A percentile compares a stretch with the other conserved stretches of the same genome.
These are phyloP conservation scores for Gossypium armourianum DNA, from an alignment of 441 rosid species.

Conservation along the genomic window DNA sequence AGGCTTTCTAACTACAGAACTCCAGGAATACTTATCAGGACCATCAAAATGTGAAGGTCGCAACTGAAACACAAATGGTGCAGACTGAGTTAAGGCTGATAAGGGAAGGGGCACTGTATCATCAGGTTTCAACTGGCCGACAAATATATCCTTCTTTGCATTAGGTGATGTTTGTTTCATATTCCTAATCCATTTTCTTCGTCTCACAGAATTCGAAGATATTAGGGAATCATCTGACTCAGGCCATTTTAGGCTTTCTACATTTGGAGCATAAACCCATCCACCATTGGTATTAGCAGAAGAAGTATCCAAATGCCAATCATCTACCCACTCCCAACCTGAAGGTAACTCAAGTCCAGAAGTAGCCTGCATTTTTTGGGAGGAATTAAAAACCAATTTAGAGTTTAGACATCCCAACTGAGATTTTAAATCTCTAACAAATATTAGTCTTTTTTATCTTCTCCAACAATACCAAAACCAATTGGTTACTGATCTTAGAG, in stretches of 20 bases:
- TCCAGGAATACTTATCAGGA: conserved; percentile 69
- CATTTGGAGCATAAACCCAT: conserved; percentile 60
- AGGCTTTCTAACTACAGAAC: conserved; percentile 50
- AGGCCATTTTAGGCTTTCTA: conserved; percentile 51
- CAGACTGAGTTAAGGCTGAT: conserved; percentile 50
- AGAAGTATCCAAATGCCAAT: conserved; percentile 50
- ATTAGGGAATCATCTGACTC: conserved; percentile 36
- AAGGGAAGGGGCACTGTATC: conserved; percentile 69
- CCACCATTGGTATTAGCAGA: conserved; percentile 37
- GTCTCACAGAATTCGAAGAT: conserved; percentile 45
- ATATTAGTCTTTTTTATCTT: not conserved
- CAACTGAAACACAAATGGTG: conserved; percentile 46
- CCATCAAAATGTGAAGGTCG: conserved; percentile 42
- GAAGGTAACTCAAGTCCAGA: conserved; percentile 31
- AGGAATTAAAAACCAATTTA: not conserved
- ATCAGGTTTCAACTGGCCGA: conserved; percentile 67
- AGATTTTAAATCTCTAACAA: not conserved
- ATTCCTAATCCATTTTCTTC: conserved; percentile 57
- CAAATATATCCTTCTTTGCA: conserved; percentile 37
- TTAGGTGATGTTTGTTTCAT: conserved; percentile 30
- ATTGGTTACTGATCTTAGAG: not conserved
- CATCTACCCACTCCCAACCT: conserved; percentile 52
- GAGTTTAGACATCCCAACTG: not conserved
- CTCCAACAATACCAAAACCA: not conserved
- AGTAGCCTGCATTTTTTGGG: conserved; percentile 28